Base-by-base conservation (phyloP, 352 stramenopile species). In the Pythium monospermum region DNA sequence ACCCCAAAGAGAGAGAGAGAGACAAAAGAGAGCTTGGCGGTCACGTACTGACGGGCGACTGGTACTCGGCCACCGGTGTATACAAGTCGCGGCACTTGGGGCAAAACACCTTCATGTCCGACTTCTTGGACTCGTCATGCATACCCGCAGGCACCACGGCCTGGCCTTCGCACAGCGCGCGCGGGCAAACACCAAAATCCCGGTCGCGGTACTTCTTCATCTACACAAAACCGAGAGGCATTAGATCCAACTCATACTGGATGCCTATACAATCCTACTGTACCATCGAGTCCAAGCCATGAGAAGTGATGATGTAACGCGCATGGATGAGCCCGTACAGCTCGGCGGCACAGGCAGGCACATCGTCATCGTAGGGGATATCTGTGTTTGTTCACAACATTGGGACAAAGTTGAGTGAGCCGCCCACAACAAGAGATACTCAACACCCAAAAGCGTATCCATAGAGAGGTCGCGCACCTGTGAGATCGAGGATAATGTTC, bases 401-500 rank as follows among this genome's bases (percentile, higher is more conserved):
- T n/a, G n/a, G n/a, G n/a, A n/a, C n/a, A n/a, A n/a, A n/a, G n/a
- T n/a, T n/a, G n/a, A n/a, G n/a, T n/a, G n/a, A n/a, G n/a, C n/a
- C n/a, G n/a, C n/a, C n/a, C 15, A 7, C 6, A 10, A 22, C 16
- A 6, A 42, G 13, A 10, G 6, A n/a, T 35, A 19, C 6, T 31
- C 22, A 15, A 8, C 39, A n/a, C 19, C 5, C 39, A 22, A 15
- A 22, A 25, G 30, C 35, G 6, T 5, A 18, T 47, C 11, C 4
- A n/a, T 33, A 4, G 18, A 32, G 13, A 15, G 21, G 4, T 22
- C 18, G 15, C 65, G 33, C 51, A 87, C 80, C 82, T 52, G 82
- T 94, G 63, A 94, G 68, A 55, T 96, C 87, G 30, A 96, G 71
- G 56, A 96, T 96, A 47, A 96, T 95, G 69, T 96, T 95, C 53